A percentile compares a stretch with the other conserved stretches of the same genome.
phyloP scores from a whole-genome alignment of 2,329 filamentous ascomycete genomes.

The Colletotrichum kahawae region DNA sequence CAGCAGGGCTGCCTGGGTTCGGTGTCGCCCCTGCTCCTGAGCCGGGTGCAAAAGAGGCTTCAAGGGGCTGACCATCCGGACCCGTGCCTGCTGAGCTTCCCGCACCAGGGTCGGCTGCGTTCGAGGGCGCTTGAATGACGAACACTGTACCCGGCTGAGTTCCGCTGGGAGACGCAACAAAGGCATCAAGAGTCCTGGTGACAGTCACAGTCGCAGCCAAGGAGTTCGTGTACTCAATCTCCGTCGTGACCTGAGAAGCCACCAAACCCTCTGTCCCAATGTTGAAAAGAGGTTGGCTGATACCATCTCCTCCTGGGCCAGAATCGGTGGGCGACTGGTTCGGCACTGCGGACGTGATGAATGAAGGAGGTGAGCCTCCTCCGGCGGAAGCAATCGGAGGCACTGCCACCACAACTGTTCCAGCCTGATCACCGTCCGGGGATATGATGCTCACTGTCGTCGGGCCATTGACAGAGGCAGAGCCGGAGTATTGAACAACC shows the following conservation, averaged over 20 bases:
- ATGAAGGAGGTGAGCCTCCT: conserved; percentile 8
- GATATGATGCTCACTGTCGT: conserved; percentile 10
- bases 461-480: neutral
- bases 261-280: neutral
- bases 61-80: neutral
- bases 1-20: neutral
- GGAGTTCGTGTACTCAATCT: neutral
- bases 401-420: conserved; percentile 11
- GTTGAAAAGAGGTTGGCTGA: neutral
- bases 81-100: neutral
- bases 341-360: neutral
- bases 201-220: neutral
- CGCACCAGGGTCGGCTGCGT: neutral
- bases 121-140: neutral
- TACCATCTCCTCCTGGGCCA: neutral
- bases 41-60: neutral
- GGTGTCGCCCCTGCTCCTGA: neutral
- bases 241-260: neutral
- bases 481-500: conserved; percentile 1
- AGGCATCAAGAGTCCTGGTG: neutral
- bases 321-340: neutral
- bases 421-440: neutral
- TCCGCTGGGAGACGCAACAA: conserved; percentile 7
- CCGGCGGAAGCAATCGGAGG: conserved; percentile 6
- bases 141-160: conserved; percentile 11